Evolutionary conservation across 1,139 yeast species (phyloP), one percentile per base, ranked within the genome.

Genomic region (Lodderomyces beijingensis): DNA sequence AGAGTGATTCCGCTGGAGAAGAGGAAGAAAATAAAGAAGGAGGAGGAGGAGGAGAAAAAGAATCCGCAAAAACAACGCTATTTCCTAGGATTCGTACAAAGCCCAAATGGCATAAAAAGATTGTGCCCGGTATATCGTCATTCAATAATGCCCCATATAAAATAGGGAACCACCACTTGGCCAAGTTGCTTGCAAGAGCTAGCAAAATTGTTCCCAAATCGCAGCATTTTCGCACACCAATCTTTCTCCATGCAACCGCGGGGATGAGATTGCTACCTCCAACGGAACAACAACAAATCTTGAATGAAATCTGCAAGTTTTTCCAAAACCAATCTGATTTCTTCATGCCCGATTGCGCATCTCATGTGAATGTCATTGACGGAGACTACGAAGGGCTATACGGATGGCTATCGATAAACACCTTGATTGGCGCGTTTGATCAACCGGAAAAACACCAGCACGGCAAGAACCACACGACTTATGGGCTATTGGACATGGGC

Each of bases 401-500:
- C 46, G 91, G 93, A 8, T 86, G 95, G 95, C 60, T 85, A 7
- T 77, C 87, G 0, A 62, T 85, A 27, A 86, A 86, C 48, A 81
- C 83, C 43, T 59, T 84, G 43, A 68, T 78, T 25, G 83, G 81
- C 1, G 60, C 78, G 0, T 63, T 81, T 29, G 79, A 77, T 38
- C 38, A 51, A 21, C 78, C 80, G 0, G 52, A 49, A 5, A 36
- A 45, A n/a, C 78, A 74, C 40, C 57, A 64, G 26, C 77, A 72
- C 43, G 77, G 77, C 2, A 65, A 69, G 34, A 62, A 64, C 35
- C 79, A 74, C 40, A 60, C 71, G 16, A 77, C 93, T 0, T 82
- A 75, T 46, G 95, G 95, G 2, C 65, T 85, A 23, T 55, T 86
- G 39, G 94, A 85, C 44, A 80, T 86, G 88, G 95, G 95, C 3